Evolutionary conservation across 1,284 basidiomycete species (phyloP).

Genomic region (Irpex sp.): DNA sequence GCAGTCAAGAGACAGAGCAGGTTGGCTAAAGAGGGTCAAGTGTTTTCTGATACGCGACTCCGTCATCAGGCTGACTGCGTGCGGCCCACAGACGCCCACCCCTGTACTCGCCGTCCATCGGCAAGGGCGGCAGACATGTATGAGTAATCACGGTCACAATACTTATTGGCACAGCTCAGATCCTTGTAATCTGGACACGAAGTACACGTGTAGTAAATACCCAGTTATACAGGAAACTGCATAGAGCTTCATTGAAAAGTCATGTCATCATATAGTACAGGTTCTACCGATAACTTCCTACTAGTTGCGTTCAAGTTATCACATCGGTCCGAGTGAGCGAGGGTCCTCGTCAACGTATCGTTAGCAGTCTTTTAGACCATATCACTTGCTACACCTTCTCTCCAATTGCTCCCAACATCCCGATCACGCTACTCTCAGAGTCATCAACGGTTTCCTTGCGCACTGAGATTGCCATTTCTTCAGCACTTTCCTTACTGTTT

Average conservation of each 20-base stretch:
- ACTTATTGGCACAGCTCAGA: too few species aligned
- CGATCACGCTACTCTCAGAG: background rate
- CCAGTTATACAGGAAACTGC: too few species aligned
- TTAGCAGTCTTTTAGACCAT: background rate
- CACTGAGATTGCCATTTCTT: background rate
- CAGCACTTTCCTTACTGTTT: background rate
- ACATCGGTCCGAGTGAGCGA: too few species aligned
- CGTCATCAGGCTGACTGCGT: background rate
- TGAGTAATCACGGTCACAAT: too few species aligned
- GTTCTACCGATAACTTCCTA: too few species aligned
- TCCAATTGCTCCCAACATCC: background rate
- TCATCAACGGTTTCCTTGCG: background rate
- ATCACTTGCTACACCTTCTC: background rate
- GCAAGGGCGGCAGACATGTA: too few species aligned
- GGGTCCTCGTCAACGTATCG: too few species aligned
- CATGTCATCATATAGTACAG: too few species aligned
- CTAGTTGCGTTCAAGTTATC: too few species aligned
- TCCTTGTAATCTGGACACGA: too few species aligned
- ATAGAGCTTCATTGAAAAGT: too few species aligned
- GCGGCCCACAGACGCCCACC: background rate
- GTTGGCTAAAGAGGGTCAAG: background rate
- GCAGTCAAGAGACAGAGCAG: conserved; percentile 2
- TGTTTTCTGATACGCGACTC: background rate
- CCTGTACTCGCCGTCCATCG: background rate
- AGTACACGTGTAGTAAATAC: too few species aligned